Percentiles rank a stretch among this genome's conserved stretches.
Evolutionary conservation across 345 rosid species (phyloP).

Genomic region (Eutrema yunnanense): DNA sequence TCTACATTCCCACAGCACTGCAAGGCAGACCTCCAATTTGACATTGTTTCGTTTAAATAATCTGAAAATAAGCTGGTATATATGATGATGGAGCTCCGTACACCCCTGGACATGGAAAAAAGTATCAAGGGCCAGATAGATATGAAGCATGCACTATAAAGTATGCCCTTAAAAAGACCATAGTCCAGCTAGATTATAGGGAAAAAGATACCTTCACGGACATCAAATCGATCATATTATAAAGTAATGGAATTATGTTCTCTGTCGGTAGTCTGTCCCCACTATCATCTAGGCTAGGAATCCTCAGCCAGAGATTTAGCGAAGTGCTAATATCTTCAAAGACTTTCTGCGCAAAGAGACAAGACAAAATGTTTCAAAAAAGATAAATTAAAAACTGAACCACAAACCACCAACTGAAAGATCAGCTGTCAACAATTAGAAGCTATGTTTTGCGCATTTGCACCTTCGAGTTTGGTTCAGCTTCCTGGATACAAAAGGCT

Average conservation of each 20-base stretch:
- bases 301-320: conserved; percentile 50
- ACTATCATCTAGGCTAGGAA: conserved; percentile 29
- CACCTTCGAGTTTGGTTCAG: conserved; percentile 84
- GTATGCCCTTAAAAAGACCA: background rate
- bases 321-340: conserved; percentile 57
- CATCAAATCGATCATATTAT: conserved; percentile 58
- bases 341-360: conserved; percentile 42
- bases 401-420: conserved; percentile 11
- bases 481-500: conserved; percentile 67
- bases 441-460: conserved; percentile 32
- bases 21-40: conserved; percentile 48
- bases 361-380: conserved; percentile 17
- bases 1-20: conserved; percentile 71
- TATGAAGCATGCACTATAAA: background rate
- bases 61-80: conserved; percentile 53
- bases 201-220: conserved; percentile 58
- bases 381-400: conserved; percentile 1
- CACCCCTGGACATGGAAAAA: conserved; percentile 53
- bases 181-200: conserved; percentile 4
- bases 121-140: conserved; percentile 3
- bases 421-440: conserved; percentile 8
- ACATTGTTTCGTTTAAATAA: conserved; percentile 45
- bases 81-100: conserved; percentile 34
- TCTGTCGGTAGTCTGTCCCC: conserved; percentile 33
- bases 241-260: conserved; percentile 46